Base-by-base conservation (phyloP, 371 early-diverging fungal genomes). In the Mucor saturninus region DNA sequence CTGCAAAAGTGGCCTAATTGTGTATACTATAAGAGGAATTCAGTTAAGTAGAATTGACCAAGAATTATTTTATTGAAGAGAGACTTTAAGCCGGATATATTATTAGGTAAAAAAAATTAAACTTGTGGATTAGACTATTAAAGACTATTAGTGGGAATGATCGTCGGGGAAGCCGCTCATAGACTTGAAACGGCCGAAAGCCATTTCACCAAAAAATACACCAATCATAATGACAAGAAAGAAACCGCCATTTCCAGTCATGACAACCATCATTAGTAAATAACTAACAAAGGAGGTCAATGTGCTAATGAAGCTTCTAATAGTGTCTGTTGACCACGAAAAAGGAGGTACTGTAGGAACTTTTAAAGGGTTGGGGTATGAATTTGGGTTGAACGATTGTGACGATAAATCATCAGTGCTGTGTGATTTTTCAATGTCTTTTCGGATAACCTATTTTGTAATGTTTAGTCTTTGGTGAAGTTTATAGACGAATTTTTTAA, bases 351-450 rank as follows among this genome's bases (percentile, higher is more conserved):
- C 77, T 26, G 52, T 59, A 5, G 87, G 85, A 10, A 80, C 56
- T 15, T 42, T 15, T n/a, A 60, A 58, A 31, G 67, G 49, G 30
- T 35, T 37, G 6, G 73, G 74, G 51, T 69, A 72, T 53, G 42
- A 35, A 13, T 21, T 77, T 62, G 15, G 92, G 88, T 66, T 75
- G 69, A 64, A 85, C 83, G 51, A 93, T 89, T 43, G 93, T 90
- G 74, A 97, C 91, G 78, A 96, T 93, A 83, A 97, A 96, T 84
- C 99, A 98, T 55, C 95, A 91, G 35, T 96, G 72, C 98, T 55
- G 96, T 64, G 97, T 97, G 78, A 95, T 80, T 68, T 83, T 74
- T 53, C 97, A 94, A 60, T 40, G 49, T 64, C 69, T 42, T 37
- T 46, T 45, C 43, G 59, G 15, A 39, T 49, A 31, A 35, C 54